These are phyloP conservation scores for Yamadazyma membranifaciens DNA, from an alignment of 1,139 yeast species.

Conservation along the genomic window DNA sequence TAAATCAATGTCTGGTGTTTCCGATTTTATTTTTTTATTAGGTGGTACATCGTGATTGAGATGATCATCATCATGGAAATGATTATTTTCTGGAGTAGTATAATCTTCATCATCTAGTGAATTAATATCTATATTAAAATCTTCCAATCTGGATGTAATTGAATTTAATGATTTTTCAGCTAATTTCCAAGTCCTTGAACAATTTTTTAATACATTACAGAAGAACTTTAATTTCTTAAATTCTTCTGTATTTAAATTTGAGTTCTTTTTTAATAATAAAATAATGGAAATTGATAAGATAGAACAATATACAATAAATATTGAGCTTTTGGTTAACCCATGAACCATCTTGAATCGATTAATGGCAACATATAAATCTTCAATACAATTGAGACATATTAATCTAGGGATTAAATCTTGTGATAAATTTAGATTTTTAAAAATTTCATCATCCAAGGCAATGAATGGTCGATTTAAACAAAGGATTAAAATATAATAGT, in stretches of 20 bases:
- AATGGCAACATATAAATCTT: slow-evolving; percentile 40
- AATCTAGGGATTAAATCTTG: slow-evolving; percentile 24
- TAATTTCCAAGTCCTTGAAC: slow-evolving; percentile 48
- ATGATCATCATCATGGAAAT: neutral
- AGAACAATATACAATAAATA: slow-evolving; percentile 48
- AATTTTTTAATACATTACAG: slow-evolving; percentile 35
- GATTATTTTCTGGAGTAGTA: slow-evolving; percentile 2
- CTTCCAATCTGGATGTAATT: slow-evolving; percentile 33
- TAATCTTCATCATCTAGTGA: slow-evolving; percentile 8
- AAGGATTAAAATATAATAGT: slow-evolving; percentile 54
- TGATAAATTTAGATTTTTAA: slow-evolving; percentile 6
- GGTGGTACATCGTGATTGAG: neutral
- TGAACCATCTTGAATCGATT: slow-evolving; percentile 35
- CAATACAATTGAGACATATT: slow-evolving; percentile 41
- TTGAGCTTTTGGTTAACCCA: slow-evolving; percentile 43
- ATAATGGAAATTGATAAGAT: slow-evolving; percentile 47
- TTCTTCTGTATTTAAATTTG: slow-evolving; percentile 24
- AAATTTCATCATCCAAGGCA: slow-evolving; percentile 15
- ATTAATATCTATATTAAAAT: slow-evolving; percentile 14
- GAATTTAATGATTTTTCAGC: slow-evolving; percentile 47
- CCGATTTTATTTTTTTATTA: neutral
- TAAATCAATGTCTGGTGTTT: neutral
- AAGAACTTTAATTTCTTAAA: slow-evolving; percentile 32
- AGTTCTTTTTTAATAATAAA: slow-evolving; percentile 30
- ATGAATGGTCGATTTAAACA: slow-evolving; percentile 63